phyloP scores from a whole-genome alignment of 2,329 filamentous ascomycete species.

The Neonectria sp. region DNA sequence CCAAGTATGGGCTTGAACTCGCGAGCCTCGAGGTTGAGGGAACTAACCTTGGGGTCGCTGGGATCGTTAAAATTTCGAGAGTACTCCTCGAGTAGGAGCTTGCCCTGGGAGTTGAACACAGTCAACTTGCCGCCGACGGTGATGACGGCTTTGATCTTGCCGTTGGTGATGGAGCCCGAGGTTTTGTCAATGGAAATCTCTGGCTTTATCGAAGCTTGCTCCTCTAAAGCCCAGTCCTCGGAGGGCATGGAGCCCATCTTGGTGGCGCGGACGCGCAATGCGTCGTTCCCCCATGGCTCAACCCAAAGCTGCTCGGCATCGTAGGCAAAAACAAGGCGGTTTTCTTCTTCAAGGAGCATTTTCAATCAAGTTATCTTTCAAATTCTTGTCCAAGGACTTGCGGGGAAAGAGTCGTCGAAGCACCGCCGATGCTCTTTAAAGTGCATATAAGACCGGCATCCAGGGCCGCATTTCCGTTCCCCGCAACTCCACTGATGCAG shows the following conservation, averaged over 20 bases:
- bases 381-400: background rate
- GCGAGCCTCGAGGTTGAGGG: slow-evolving; percentile 69
- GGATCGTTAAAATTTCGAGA: slow-evolving; percentile 51
- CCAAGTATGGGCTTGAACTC: slow-evolving; percentile 70
- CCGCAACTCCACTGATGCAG: slow-evolving; percentile 11
- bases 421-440: background rate
- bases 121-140: slow-evolving; percentile 46
- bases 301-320: slow-evolving; percentile 65
- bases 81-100: slow-evolving; percentile 52
- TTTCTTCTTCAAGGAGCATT: slow-evolving; percentile 22
- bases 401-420: background rate
- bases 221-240: slow-evolving; percentile 23
- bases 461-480: slow-evolving; percentile 17
- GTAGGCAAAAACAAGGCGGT: slow-evolving; percentile 39
- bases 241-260: slow-evolving; percentile 54
- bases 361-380: background rate
- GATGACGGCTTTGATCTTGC: slow-evolving; percentile 44
- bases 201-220: background rate
- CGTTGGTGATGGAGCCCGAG: slow-evolving; percentile 29
- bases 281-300: slow-evolving; percentile 65
- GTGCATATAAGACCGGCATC: slow-evolving; percentile 4
- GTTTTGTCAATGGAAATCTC: slow-evolving; percentile 21
- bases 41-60: slow-evolving; percentile 72
- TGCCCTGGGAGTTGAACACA: slow-evolving; percentile 47
- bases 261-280: slow-evolving; percentile 62